Evolutionary conservation across 768 basidiomycete genomes (phyloP).

Genomic region (Calocera cornea): DNA sequence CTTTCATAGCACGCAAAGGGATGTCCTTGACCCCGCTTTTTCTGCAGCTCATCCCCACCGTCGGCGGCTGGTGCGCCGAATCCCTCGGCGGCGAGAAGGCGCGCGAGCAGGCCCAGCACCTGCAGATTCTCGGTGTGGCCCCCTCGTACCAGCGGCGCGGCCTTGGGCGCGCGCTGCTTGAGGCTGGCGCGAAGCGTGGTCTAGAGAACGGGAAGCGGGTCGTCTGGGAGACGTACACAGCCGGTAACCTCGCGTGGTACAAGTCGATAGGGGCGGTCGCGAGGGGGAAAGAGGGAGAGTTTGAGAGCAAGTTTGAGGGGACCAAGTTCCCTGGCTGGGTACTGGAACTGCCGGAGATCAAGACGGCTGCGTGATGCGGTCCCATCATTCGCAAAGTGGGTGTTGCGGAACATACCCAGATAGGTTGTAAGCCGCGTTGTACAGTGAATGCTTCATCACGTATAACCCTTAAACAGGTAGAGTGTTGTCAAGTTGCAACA

Average conservation of each 20-base stretch:
- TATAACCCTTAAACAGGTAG: too few species aligned
- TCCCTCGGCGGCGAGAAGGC: background rate
- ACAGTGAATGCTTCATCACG: too few species aligned
- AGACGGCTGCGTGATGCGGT: background rate
- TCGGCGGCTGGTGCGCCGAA: background rate
- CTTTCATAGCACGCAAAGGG: background rate
- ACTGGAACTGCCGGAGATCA: background rate
- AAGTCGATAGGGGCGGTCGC: background rate
- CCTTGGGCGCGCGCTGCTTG: background rate
- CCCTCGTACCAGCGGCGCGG: background rate
- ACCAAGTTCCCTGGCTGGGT: background rate
- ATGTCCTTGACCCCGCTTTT: too few species aligned
- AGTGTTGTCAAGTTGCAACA: too few species aligned
- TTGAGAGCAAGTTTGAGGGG: background rate
- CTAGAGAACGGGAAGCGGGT: background rate
- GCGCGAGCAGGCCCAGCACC: background rate
- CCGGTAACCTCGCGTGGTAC: background rate
- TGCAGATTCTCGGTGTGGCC: background rate
- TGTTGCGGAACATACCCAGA: too few species aligned
- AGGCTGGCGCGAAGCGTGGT: background rate
- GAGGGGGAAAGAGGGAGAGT: background rate
- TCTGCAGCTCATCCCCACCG: background rate
- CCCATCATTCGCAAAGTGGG: too few species aligned
- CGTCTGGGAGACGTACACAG: background rate
- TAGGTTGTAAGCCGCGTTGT: too few species aligned